Percentiles rank a stretch among this genome's conserved stretches.
These are phyloP conservation scores for Phlegmacium glaucopus DNA, from an alignment of 768 basidiomycete species.

Conservation along the genomic window DNA sequence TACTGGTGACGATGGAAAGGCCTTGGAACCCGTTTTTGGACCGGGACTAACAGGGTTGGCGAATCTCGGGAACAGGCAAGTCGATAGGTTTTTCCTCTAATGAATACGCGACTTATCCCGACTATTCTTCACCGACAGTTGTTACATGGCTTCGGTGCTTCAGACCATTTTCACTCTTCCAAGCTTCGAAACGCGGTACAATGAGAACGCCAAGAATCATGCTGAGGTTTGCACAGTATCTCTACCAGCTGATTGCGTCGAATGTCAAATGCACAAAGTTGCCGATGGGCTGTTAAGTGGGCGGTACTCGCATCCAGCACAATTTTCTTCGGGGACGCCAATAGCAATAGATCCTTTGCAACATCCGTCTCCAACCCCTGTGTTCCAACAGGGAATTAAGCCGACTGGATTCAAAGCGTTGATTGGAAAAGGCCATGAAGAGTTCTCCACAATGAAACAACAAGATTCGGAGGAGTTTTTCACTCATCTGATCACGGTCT, in stretches of 20 bases:
- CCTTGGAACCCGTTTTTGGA: slow-evolving; percentile 86
- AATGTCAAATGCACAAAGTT: slow-evolving; percentile 92
- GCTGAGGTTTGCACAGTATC: slow-evolving; percentile 57
- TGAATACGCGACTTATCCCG: not conserved
- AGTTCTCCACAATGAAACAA: slow-evolving; percentile 95
- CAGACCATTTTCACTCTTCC: slow-evolving; percentile 84
- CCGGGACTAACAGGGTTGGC: slow-evolving; percentile 84
- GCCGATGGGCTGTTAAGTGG: slow-evolving; percentile 92
- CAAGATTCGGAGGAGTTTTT: slow-evolving; percentile 98
- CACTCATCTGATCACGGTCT: slow-evolving; percentile 67
- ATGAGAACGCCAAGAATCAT: slow-evolving; percentile 40
- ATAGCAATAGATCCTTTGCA: slow-evolving; percentile 9
- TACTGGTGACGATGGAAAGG: slow-evolving; percentile 80
- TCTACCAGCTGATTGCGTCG: slow-evolving; percentile 82
- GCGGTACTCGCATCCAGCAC: slow-evolving; percentile 72
- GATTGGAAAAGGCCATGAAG: slow-evolving; percentile 88
- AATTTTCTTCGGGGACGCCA: slow-evolving; percentile 10
- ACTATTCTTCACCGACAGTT: slow-evolving; percentile 42
- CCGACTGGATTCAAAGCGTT: slow-evolving; percentile 85
- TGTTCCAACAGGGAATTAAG: slow-evolving; percentile 82
- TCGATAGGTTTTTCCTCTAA: not conserved
- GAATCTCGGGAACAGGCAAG: slow-evolving; percentile 86
- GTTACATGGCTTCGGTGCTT: slow-evolving; percentile 95
- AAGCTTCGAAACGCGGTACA: slow-evolving; percentile 73
- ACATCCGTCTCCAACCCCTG: slow-evolving; percentile 36